A percentile compares a stretch with the other conserved stretches of the same genome.
Evolutionary conservation across 192 early-diverging fungal species (phyloP).

Genomic region (Podila clonocystis): DNA sequence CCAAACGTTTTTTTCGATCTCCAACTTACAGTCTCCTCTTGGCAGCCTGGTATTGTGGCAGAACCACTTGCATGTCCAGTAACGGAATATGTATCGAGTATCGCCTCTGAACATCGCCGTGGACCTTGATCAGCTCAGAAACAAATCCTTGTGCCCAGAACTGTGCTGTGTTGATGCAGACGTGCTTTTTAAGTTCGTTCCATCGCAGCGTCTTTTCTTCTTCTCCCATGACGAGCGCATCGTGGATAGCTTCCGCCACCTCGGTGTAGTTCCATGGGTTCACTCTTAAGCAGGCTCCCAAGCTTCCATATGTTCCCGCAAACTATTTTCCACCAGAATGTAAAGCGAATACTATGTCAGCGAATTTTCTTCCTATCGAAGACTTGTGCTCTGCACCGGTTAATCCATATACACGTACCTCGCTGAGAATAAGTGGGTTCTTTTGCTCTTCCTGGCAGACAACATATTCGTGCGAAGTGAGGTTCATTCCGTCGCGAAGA

Average conservation of each 20-base stretch:
- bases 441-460: conserved; percentile 88
- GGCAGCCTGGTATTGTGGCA: conserved; percentile 29
- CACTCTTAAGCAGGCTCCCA: conserved; percentile 86
- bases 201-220: conserved; percentile 82
- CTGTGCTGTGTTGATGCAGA: conserved; percentile 73
- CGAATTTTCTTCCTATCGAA: no score
- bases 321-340: conserved; percentile 58
- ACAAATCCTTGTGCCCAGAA: conserved; percentile 75
- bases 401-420: conserved; percentile 53
- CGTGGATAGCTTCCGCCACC: conserved; percentile 89
- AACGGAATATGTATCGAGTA: conserved; percentile 61
- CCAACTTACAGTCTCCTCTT: conserved; percentile 59
- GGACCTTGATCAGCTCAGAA: conserved; percentile 61
- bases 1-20: neutral
- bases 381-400: no score
- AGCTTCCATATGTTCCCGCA: conserved; percentile 93
- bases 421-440: conserved; percentile 89
- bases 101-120: conserved; percentile 57
- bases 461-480: conserved; percentile 94
- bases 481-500: conserved; percentile 97
- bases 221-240: conserved; percentile 83
- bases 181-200: conserved; percentile 76
- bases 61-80: conserved; percentile 40
- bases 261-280: conserved; percentile 97
- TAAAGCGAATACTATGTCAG: no score